phyloP scores from a whole-genome alignment of 805 yeast genomes.

The Candida taoyuanica region DNA sequence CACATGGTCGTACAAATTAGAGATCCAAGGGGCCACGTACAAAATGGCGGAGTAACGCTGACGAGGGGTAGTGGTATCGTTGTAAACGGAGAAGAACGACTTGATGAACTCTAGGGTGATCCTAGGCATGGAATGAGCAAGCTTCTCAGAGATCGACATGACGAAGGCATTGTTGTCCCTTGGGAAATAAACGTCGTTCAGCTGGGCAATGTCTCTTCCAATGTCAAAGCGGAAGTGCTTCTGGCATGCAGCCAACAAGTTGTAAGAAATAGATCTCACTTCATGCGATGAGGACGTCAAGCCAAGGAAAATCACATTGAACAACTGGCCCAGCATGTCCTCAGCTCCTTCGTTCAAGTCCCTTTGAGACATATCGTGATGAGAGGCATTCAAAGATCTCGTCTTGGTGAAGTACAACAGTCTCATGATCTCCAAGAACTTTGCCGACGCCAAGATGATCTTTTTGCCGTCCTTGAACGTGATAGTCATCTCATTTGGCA shows the following conservation, averaged over 20 bases:
- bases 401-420: constrained; percentile 64
- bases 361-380: constrained; percentile 8
- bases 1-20: constrained; percentile 56
- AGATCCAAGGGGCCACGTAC: constrained; percentile 71
- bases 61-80: constrained; percentile 32
- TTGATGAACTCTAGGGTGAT: constrained; percentile 52
- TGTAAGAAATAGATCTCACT: constrained; percentile 59
- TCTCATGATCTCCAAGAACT: constrained; percentile 62
- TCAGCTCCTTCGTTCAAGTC: constrained; percentile 26
- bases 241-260: constrained; percentile 58
- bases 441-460: constrained; percentile 43
- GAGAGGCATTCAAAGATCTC: constrained; percentile 34
- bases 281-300: constrained; percentile 54
- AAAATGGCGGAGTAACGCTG: constrained; percentile 29
- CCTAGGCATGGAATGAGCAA: constrained; percentile 54
- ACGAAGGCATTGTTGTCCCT: constrained; percentile 60
- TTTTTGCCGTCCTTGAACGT: constrained; percentile 31
- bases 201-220: constrained; percentile 50
- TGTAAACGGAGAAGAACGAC: constrained; percentile 49
- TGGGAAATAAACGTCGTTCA: constrained; percentile 64
- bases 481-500: constrained; percentile 47
- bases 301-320: constrained; percentile 65
- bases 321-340: constrained; percentile 53
- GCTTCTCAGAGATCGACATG: constrained; percentile 46
- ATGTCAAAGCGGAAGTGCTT: constrained; percentile 53